A percentile compares a stretch with the other conserved stretches of the same genome.
Conservation (phyloP, 495 filamentous ascomycete species). For the Lasiosphaeria hispida region DNA sequence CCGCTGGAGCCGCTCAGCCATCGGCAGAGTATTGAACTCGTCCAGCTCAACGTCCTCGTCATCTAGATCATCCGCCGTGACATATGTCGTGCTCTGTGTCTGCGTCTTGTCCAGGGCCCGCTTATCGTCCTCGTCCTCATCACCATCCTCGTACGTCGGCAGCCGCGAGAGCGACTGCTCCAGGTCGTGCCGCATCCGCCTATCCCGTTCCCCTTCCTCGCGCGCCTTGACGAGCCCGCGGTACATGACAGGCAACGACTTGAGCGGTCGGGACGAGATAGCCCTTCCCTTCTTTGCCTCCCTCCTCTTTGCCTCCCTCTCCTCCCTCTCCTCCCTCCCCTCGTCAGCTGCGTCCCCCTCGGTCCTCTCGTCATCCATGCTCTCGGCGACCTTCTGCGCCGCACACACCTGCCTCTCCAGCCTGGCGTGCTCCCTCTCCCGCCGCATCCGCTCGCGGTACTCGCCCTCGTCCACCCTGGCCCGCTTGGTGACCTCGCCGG, state of each 20-base stretch:
- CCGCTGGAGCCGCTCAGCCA: slow-evolving; percentile 59
- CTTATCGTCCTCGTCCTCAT: slow-evolving; percentile 52
- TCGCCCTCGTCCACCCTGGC: slow-evolving; percentile 68
- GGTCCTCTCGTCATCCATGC: slow-evolving; percentile 55
- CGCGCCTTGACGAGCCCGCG: slow-evolving; percentile 68
- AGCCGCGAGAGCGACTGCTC: slow-evolving; percentile 49
- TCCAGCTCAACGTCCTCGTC: slow-evolving; percentile 83
- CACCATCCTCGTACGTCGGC: slow-evolving; percentile 50
- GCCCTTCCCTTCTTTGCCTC: slow-evolving; percentile 46
- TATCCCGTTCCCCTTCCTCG: slow-evolving; percentile 66
- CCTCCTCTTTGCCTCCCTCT: slow-evolving; percentile 10
- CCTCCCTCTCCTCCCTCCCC: slow-evolving; percentile 15
- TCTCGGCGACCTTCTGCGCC: slow-evolving; percentile 80
- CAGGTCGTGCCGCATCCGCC: slow-evolving; percentile 65
- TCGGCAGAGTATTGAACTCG: slow-evolving; percentile 70
- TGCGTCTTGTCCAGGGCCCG: slow-evolving; percentile 42
- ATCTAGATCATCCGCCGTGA: slow-evolving; percentile 67
- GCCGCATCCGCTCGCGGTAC: slow-evolving; percentile 70
- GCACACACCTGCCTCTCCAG: slow-evolving; percentile 64
- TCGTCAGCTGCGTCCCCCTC: slow-evolving; percentile 15
- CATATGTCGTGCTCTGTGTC: slow-evolving; percentile 34
- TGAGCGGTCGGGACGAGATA: slow-evolving; percentile 43
- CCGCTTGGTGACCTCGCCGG: slow-evolving; percentile 54
- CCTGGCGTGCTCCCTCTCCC: slow-evolving; percentile 69
- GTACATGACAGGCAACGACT: slow-evolving; percentile 75